Conservation (phyloP, 2,329 filamentous ascomycete genomes). For the Penicillium sp. region DNA sequence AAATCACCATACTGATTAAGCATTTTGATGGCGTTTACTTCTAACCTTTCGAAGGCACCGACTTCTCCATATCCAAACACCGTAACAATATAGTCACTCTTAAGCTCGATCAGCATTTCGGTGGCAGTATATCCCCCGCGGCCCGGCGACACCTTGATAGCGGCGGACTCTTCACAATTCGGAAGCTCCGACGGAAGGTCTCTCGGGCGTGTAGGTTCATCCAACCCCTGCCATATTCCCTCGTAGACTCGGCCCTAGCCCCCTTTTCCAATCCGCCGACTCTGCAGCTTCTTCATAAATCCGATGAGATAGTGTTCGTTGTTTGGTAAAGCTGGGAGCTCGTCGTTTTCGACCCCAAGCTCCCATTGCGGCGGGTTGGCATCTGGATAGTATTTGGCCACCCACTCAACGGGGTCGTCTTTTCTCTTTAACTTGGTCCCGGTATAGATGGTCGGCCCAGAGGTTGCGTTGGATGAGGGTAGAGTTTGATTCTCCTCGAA, state of each 20-base stretch:
- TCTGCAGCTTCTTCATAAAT: neutral
- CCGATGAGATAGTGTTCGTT: neutral
- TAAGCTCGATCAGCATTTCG: neutral
- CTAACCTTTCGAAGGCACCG: neutral
- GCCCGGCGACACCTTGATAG: neutral
- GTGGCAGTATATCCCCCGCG: neutral
- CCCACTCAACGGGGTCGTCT: neutral
- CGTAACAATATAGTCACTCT: neutral
- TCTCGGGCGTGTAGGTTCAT: neutral
- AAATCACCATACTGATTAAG: neutral
- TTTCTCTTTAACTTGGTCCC: neutral
- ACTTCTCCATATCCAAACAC: neutral
- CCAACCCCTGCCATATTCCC: neutral
- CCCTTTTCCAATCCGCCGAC: neutral
- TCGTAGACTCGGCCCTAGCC: neutral
- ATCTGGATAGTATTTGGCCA: neutral
- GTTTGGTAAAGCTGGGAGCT: neutral
- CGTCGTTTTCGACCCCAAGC: neutral
- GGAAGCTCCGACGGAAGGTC: neutral
- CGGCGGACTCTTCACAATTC: neutral
- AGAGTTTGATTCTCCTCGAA: neutral
- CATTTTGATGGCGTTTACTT: neutral
- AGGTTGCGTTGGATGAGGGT: neutral
- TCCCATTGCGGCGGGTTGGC: neutral
- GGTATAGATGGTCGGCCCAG: neutral